These are phyloP conservation scores for Backusella mclennaniae DNA, from an alignment of 192 early-diverging fungal species.

Conservation along the genomic window DNA sequence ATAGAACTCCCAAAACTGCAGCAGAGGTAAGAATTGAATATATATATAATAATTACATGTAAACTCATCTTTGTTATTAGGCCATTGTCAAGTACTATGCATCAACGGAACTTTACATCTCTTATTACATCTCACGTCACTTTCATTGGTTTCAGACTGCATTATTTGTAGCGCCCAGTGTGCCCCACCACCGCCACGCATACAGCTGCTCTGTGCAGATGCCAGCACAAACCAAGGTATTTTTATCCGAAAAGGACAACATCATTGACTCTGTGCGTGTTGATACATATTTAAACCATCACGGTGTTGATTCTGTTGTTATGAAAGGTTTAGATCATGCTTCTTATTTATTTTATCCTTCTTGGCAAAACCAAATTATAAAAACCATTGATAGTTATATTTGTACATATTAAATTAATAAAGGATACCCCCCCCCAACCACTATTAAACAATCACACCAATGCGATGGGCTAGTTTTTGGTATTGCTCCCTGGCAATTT, in stretches of 20 bases:
- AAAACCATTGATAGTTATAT: slow-evolving; percentile 10
- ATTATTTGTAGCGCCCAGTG: slow-evolving; percentile 33
- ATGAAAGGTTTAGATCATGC: slow-evolving; percentile 51
- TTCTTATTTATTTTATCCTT: slow-evolving; percentile 36
- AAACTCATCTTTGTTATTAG: slow-evolving; percentile 18
- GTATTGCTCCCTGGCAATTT: slow-evolving; percentile 34
- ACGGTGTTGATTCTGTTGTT: slow-evolving; percentile 34
- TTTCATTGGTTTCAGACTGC: slow-evolving; percentile 50
- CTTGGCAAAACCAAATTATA: slow-evolving; percentile 29
- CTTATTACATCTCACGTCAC: slow-evolving; percentile 54
- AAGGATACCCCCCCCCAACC: background rate
- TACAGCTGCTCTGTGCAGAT: slow-evolving; percentile 1
- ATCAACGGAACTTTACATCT: slow-evolving; percentile 59
- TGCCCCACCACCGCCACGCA: background rate
- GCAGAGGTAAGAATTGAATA: slow-evolving; percentile 30
- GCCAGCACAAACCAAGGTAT: slow-evolving; percentile 36
- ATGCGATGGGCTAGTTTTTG: slow-evolving; percentile 36
- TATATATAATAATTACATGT: background rate
- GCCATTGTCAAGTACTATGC: slow-evolving; percentile 61
- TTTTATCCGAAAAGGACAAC: slow-evolving; percentile 48
- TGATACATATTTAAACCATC: slow-evolving; percentile 31
- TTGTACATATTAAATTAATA: background rate
- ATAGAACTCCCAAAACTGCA: slow-evolving; percentile 42
- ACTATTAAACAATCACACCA: slow-evolving; percentile 14
- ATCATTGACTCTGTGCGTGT: slow-evolving; percentile 41